These are phyloP conservation scores for Claviceps citrina DNA, from an alignment of 2,329 filamentous ascomycete genomes.

Conservation along the genomic window DNA sequence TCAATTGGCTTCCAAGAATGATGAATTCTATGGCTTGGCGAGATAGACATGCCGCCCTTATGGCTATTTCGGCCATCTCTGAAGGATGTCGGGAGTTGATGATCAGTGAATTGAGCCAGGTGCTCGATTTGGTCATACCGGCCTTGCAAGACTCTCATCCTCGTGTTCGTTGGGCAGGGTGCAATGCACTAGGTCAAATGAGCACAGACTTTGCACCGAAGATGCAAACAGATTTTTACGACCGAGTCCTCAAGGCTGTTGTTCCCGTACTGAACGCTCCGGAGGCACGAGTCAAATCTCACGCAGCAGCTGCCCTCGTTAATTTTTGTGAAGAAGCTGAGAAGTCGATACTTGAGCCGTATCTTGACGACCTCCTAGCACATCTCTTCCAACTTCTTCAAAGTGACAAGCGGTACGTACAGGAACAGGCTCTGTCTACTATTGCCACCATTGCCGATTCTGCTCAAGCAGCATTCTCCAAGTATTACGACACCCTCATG, in stretches of 20 bases:
- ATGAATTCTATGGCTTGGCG: constrained; percentile 90
- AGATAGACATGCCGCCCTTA: constrained; percentile 88
- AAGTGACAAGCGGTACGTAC: constrained; percentile 87
- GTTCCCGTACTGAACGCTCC: constrained; percentile 82
- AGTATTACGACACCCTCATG: constrained; percentile 95
- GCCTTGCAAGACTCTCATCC: constrained; percentile 80
- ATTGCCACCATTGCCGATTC: constrained; percentile 99
- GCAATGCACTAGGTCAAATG: constrained; percentile 98
- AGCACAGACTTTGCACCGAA: constrained; percentile 96
- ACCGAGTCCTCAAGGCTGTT: constrained; percentile 73
- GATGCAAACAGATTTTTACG: constrained; percentile 94
- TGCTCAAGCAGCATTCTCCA: constrained; percentile 82
- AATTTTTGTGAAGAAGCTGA: constrained; percentile 99
- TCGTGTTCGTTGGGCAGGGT: constrained; percentile 90
- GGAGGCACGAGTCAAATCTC: constrained; percentile 88
- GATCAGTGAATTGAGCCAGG: constrained; percentile 85
- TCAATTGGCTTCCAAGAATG: constrained; percentile 95
- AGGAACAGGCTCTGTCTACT: constrained; percentile 92
- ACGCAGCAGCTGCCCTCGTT: constrained; percentile 91
- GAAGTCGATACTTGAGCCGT: constrained; percentile 79
- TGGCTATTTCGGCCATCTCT: constrained; percentile 97
- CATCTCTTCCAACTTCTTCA: constrained; percentile 78
- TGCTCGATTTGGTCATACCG: constrained; percentile 86
- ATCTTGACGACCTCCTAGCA: constrained; percentile 73
- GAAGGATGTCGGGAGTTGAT: constrained; percentile 93